These are phyloP conservation scores for Silene uniflora DNA, from an alignment of 148 eudicot genomes.

Conservation along the genomic window DNA sequence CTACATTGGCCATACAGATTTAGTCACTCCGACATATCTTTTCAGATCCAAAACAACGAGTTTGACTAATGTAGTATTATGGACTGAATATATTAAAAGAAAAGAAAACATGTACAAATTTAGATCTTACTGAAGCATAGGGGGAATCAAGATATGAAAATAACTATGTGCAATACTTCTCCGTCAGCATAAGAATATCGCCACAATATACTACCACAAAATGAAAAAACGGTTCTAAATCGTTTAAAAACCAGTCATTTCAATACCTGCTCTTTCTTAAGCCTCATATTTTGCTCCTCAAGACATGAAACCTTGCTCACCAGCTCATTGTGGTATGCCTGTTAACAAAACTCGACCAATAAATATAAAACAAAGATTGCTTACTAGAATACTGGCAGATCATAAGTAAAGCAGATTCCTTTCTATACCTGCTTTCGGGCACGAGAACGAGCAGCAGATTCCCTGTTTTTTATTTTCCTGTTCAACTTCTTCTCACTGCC, in stretches of 20 bases:
- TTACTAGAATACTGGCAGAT: neutral
- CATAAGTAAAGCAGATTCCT: neutral
- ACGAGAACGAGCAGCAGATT: constrained; percentile 89
- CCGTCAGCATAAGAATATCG: neutral
- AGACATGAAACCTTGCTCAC: constrained; percentile 67
- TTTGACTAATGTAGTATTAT: no score
- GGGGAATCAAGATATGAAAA: no score
- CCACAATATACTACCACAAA: neutral
- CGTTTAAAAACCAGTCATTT: neutral
- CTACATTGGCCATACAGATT: no score
- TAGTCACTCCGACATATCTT: no score
- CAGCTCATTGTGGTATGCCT: constrained; percentile 84
- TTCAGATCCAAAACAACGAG: no score
- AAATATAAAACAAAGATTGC: neutral
- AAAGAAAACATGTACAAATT: no score
- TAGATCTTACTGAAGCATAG: no score
- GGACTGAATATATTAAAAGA: no score
- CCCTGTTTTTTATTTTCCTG: constrained; percentile 78
- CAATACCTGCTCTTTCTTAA: constrained; percentile 70
- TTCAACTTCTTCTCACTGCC: constrained; percentile 59
- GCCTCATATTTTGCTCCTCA: constrained; percentile 68
- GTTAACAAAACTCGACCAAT: constrained; percentile 17
- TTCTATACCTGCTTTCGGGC: constrained; percentile 70
- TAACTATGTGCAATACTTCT: no score
- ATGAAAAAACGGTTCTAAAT: neutral